A percentile compares a stretch with the other conserved stretches of the same genome.
phyloP scores from a whole-genome alignment of 1,284 basidiomycete genomes.

The Heterobasidion parviporum region DNA sequence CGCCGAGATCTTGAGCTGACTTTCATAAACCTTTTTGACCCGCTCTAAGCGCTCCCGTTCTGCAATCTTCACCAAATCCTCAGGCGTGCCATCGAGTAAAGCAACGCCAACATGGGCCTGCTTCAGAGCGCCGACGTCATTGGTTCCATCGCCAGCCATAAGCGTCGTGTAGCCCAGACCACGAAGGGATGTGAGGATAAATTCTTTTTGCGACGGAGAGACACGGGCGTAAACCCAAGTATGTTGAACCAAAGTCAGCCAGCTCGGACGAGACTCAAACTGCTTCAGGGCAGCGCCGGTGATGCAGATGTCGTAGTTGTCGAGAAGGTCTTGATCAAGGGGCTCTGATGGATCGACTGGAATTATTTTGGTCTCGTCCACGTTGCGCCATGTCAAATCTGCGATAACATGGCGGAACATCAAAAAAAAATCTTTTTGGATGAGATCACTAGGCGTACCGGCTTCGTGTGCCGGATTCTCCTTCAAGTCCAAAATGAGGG shows the following conservation, averaged over 20 bases:
- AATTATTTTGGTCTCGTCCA: slow-evolving; percentile 84
- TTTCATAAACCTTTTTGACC: slow-evolving; percentile 93
- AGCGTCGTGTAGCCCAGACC: slow-evolving; percentile 83
- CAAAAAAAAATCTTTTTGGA: not conserved
- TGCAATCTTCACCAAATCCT: slow-evolving; percentile 88
- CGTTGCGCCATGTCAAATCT: slow-evolving; percentile 90
- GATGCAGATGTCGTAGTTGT: slow-evolving; percentile 88
- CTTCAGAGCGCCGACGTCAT: slow-evolving; percentile 94
- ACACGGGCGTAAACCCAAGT: slow-evolving; percentile 97
- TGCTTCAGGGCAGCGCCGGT: slow-evolving; percentile 89
- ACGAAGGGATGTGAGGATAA: slow-evolving; percentile 84
- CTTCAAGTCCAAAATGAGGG: slow-evolving; percentile 81
- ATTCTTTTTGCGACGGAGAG: slow-evolving; percentile 92
- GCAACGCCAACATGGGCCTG: slow-evolving; percentile 95
- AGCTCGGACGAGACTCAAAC: slow-evolving; percentile 57
- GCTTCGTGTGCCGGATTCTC: slow-evolving; percentile 68
- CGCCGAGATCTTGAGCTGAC: slow-evolving; percentile 81
- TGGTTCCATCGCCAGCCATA: slow-evolving; percentile 97
- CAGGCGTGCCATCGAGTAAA: slow-evolving; percentile 82
- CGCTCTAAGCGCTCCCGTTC: slow-evolving; percentile 85
- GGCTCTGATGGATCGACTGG: slow-evolving; percentile 73
- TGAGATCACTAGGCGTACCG: slow-evolving; percentile 33
- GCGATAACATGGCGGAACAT: not conserved
- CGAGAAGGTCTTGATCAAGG: slow-evolving; percentile 69
- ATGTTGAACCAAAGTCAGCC: slow-evolving; percentile 79